A percentile compares a stretch with the other conserved stretches of the same genome.
phyloP scores from a whole-genome alignment of 2,329 filamentous ascomycete genomes.

The Chaetomium olivaceum region DNA sequence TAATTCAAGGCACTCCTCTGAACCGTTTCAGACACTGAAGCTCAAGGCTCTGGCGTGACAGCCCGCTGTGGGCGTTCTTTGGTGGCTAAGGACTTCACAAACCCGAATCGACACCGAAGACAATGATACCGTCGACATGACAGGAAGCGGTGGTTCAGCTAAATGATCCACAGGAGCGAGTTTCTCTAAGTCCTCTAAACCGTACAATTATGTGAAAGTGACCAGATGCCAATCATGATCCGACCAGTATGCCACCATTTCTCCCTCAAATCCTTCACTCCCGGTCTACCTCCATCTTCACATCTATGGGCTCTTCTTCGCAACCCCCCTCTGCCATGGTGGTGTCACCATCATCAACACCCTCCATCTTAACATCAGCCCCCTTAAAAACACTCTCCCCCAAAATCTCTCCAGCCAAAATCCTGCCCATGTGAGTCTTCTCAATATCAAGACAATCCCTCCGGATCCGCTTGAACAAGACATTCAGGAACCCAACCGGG shows the following conservation, averaged over 20 bases:
- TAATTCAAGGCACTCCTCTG: neutral
- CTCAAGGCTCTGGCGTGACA: no score
- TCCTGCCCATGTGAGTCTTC: constrained; percentile 30
- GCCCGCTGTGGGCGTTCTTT: no score
- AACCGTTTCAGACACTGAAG: neutral
- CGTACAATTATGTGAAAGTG: neutral
- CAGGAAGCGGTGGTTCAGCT: no score
- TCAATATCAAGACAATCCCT: constrained; percentile 20
- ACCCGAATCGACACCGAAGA: no score
- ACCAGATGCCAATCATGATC: neutral
- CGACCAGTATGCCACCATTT: neutral
- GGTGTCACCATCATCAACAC: neutral
- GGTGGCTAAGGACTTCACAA: no score
- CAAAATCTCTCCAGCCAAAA: constrained; percentile 29
- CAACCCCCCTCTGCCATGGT: neutral
- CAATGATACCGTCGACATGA: no score
- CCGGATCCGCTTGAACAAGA: constrained; percentile 40
- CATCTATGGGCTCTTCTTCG: neutral
- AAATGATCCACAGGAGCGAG: no score
- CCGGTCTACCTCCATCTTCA: neutral
- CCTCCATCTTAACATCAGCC: neutral
- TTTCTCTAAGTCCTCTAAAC: neutral
- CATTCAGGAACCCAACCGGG: constrained; percentile 43
- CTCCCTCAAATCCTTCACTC: neutral
- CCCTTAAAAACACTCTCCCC: constrained; percentile 24